A percentile compares a stretch with the other conserved stretches of the same genome.
phyloP scores from a whole-genome alignment of 805 yeast species.

The Nakazawaea molendinolei region DNA sequence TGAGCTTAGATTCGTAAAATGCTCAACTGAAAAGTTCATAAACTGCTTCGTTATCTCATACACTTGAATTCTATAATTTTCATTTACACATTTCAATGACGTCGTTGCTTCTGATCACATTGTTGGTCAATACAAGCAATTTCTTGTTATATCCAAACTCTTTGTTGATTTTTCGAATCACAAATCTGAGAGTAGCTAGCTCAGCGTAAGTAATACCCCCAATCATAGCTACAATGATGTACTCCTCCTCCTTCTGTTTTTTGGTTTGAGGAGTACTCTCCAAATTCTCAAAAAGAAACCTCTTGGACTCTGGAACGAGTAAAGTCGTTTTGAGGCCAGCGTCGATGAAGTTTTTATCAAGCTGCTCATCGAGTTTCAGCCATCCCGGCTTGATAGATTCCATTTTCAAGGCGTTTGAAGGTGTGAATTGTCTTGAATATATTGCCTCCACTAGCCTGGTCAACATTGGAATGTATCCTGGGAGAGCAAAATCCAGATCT shows the following conservation, averaged over 20 bases:
- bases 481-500: slow-evolving; percentile 55
- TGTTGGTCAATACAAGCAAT: slow-evolving; percentile 37
- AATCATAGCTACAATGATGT: slow-evolving; percentile 46
- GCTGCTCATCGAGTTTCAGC: slow-evolving; percentile 30
- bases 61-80: no score
- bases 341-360: slow-evolving; percentile 30
- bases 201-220: slow-evolving; percentile 91
- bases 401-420: slow-evolving; percentile 3
- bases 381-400: slow-evolving; percentile 30
- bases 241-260: slow-evolving; percentile 18
- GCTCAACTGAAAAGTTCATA: no score
- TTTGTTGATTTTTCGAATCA: slow-evolving; percentile 38
- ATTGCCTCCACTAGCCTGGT: slow-evolving; percentile 64
- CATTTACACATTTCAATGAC: slow-evolving; percentile 18
- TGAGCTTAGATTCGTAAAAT: no score
- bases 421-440: slow-evolving; percentile 44
- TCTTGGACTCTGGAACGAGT: slow-evolving; percentile 25
- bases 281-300: slow-evolving; percentile 25
- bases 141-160: slow-evolving; percentile 24
- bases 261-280: slow-evolving; percentile 15
- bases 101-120: slow-evolving; percentile 32
- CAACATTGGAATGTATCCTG: slow-evolving; percentile 77
- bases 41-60: no score
- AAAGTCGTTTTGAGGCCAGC: slow-evolving; percentile 26
- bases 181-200: slow-evolving; percentile 58